These are phyloP conservation scores for Rhinocladiella similis DNA, from an alignment of 2,329 filamentous ascomycete species.

Conservation along the genomic window DNA sequence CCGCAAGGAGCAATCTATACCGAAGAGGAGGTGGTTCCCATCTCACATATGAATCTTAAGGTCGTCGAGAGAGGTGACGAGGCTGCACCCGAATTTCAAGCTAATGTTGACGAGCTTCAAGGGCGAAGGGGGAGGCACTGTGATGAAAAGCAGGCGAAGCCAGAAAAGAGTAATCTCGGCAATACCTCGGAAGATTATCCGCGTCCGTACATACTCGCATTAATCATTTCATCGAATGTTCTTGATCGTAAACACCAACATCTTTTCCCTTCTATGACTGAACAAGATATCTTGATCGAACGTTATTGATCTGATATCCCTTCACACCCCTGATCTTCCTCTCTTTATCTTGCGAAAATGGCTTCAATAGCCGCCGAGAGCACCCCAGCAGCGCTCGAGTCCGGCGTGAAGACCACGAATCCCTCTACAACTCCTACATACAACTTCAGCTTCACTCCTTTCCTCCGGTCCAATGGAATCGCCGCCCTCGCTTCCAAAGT, in stretches of 20 bases:
- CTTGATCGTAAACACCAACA: neutral
- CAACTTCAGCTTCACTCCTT: constrained; percentile 81
- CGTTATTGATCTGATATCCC: neutral
- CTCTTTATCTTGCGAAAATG: constrained; percentile 1
- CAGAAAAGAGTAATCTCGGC: neutral
- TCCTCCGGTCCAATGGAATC: constrained; percentile 78
- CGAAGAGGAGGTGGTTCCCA: neutral
- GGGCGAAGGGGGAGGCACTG: neutral
- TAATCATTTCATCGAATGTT: neutral
- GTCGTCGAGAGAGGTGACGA: too few relatives aligned
- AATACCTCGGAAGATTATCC: constrained; percentile 1
- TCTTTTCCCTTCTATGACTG: neutral
- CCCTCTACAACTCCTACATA: constrained; percentile 49
- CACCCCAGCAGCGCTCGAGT: constrained; percentile 4
- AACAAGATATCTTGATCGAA: neutral
- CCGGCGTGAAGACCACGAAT: constrained; percentile 26
- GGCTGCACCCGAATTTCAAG: too few relatives aligned
- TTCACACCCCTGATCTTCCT: neutral
- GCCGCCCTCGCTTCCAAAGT: constrained; percentile 78
- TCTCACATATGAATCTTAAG: neutral
- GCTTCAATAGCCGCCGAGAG: constrained; percentile 16
- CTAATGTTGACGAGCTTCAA: neutral
- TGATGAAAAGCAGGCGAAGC: neutral
- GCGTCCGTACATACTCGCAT: neutral
- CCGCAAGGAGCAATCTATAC: neutral